Evolutionary conservation across 805 yeast species (phyloP), one percentile per base, ranked within the genome.

Genomic region (Kuraishia floccosa): DNA sequence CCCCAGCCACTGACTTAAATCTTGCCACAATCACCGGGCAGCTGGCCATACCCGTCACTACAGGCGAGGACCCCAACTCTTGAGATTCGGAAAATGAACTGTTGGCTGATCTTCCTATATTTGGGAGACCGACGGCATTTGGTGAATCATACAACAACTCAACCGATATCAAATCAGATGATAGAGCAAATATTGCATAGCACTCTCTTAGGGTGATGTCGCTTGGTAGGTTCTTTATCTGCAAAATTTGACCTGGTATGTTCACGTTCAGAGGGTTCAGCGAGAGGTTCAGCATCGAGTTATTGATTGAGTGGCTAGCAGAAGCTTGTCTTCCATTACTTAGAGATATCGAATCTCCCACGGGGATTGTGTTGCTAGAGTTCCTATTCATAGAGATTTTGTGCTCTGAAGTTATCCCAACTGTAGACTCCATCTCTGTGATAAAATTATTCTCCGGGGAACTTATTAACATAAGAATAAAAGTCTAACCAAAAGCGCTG

Each of bases 121-220:
- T 32, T 50, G 52, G 48, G 62, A 63, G 33, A 40, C 47, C 17
- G 61, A 67, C 30, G 43, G 46, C 30, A 60, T 45, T 32, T 35
- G 31, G 31, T 4, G 28, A 24, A 12, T 45, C 54, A 28, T 63
- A 65, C 17, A 54, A 44, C 24, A 72, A 40, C 33, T 72, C 79
- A 25, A 73, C 54, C 35, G 54, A 62, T 22, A 65, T 39, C 28
- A 76, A 77, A 41, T 77, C 84, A 38, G 62, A 54, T n/a, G 83
- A 81, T 33, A 81, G 54, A 5, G 89, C 68, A 47, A 81, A 81
- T 6, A 81, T 63, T 11, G 77, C 60, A 30, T 68, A 60, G 2
- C 82, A 76, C 49, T 81, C 93, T 49, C 91, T 66, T 22, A 63
- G 40, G 2, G 81, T 51, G 18, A 80, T 57, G 52, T 81, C 85